A percentile compares a stretch with the other conserved stretches of the same genome.
These are phyloP conservation scores for Fusarium sp. DNA, from an alignment of 2,329 filamentous ascomycete species.

Conservation along the genomic window DNA sequence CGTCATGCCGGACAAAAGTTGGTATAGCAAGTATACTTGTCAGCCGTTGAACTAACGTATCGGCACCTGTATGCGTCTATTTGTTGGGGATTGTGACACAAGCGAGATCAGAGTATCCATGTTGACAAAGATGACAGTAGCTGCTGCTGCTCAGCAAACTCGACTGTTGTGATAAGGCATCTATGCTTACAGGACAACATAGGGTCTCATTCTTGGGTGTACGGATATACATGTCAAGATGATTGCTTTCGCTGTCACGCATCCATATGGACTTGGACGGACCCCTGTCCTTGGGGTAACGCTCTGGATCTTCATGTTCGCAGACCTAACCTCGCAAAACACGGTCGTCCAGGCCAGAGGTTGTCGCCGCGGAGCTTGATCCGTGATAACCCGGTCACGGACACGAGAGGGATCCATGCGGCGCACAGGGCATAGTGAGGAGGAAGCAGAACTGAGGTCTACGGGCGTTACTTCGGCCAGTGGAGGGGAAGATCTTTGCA, in stretches of 20 bases:
- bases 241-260: neutral
- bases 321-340: neutral
- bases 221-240: neutral
- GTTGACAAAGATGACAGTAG: neutral
- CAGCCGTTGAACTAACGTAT: neutral
- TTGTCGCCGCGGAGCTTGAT: neutral
- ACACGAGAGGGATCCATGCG: constrained; percentile 7
- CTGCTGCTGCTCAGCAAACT: neutral
- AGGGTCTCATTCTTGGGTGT: neutral
- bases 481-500: neutral
- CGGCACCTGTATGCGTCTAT: neutral
- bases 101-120: neutral
- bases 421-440: neutral
- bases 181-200: neutral
- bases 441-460: neutral
- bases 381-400: neutral
- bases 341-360: neutral
- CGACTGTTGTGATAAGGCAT: neutral
- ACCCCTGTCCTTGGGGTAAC: neutral
- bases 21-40: neutral
- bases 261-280: neutral
- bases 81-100: neutral
- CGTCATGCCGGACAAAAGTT: neutral
- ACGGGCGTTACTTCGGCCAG: neutral
- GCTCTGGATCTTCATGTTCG: neutral